Base-by-base conservation (phyloP, 441 rosid genomes). In the Syzygium malaccense region DNA sequence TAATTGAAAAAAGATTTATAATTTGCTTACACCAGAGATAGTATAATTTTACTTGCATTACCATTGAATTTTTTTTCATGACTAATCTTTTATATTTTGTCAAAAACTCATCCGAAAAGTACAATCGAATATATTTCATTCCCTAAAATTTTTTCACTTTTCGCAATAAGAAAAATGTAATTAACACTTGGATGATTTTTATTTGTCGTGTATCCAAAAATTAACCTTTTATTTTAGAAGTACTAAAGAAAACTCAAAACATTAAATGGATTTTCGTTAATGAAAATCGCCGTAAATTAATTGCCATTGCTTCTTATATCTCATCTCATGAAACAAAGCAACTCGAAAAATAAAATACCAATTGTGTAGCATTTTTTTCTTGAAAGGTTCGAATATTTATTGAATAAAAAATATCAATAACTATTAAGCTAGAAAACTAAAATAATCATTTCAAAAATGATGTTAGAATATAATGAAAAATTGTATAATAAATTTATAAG, bases 361-460 rank as follows among this genome's bases (percentile, higher is more conserved):
- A 28, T 60, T 28, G 66, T 60, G 66, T 13, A 60, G 8, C 6
- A 60, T 0, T 0, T 26, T 0, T 0, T 26, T 60, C 12, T 60
- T 28, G 30, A 60, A 60, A 60, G 14, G 66, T 60, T 60, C 11
- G 66, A 60, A 28, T 60, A 60, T 60, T 28, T 60, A 7, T 15
- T 57, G 11, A 60, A 13, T 60, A 60, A 58, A 58, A 58, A 60
- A 60, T 60, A 60, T 60, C 66, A 28, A 13, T 13, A 60, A 60
- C 66, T 28, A 1, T 28, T 60, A 60, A 60, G 28, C 32, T 60
- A 60, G 13, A 53, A 2, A 60, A 5, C 6, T 28, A 7, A 28
- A 12, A 60, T 60, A 60, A 60, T 60, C 32, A 28, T 60, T 60
- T 60, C 0, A 7, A 57, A 57, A 15, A 60, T 2, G 28, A 13